phyloP scores from a whole-genome alignment of 2,329 filamentous ascomycete genomes.

The Exutisphaerella laricina region DNA sequence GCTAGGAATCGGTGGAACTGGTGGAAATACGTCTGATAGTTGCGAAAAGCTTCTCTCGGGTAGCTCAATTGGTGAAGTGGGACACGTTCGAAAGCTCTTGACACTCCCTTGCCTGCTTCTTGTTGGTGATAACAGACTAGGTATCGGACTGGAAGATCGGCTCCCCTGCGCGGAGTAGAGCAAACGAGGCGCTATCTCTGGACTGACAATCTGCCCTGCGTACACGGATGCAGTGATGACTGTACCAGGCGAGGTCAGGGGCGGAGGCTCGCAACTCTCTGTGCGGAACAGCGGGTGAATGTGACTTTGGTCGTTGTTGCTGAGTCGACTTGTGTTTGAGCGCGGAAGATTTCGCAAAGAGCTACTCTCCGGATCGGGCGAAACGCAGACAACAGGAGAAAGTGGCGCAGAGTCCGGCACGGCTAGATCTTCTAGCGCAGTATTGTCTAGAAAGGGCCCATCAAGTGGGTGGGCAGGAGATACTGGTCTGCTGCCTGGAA shows the following conservation, averaged over 20 bases:
- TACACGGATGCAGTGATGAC: constrained; percentile 65
- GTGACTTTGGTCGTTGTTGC: constrained; percentile 53
- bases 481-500: constrained; percentile 61
- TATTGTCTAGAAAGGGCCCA: constrained; percentile 39
- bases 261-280: constrained; percentile 61
- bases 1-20: constrained; percentile 6
- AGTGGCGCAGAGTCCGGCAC: constrained; percentile 13
- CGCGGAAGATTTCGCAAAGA: constrained; percentile 12
- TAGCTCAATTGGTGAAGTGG: constrained; percentile 3
- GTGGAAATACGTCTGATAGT: constrained; percentile 1
- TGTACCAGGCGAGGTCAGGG: constrained; percentile 61
- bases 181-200: constrained; percentile 22
- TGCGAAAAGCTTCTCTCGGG: constrained; percentile 2
- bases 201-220: constrained; percentile 56
- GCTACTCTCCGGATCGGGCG: constrained; percentile 10
- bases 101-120: constrained; percentile 20
- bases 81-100: constrained; percentile 17
- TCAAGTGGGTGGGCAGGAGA: constrained; percentile 59
- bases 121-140: constrained; percentile 5
- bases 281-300: constrained; percentile 75
- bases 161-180: constrained; percentile 22
- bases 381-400: constrained; percentile 4
- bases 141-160: constrained; percentile 14
- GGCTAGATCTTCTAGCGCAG: constrained; percentile 33
- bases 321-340: constrained; percentile 10